Base-by-base conservation (phyloP, 805 yeast species). In the Groenewaldozyma tartarivorans region DNA sequence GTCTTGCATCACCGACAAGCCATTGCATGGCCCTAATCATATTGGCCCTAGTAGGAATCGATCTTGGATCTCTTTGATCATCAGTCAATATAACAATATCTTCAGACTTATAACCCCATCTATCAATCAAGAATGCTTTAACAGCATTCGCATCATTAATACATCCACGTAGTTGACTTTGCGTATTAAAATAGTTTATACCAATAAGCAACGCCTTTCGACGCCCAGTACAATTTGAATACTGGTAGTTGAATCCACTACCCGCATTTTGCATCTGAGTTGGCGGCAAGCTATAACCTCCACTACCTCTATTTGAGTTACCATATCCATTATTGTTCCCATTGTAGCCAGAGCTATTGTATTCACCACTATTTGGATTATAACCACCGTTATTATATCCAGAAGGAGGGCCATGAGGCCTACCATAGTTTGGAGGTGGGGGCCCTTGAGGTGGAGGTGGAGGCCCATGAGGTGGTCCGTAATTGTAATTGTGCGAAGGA, bases 11-110 rank as follows among this genome's bases (percentile, higher is more conserved):
- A 17, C 64, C 65, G 17, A 80, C 88, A 18, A 84, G 69, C 95
- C 95, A 84, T 42, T 72, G 77, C 82, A 82, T 81, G 2, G 87
- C 95, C 33, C 78, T 67, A 17, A 82, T 54, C 57, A 85, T 84
- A 57, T 85, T 84, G 4, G 67, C 75, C 41, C 72, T 65, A 2
- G 84, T 75, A 16, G 95, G 95, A 7, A 77, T 46, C 17, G 59
- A 47, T 24, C 68, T 55, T 16, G 62, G 58, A 44, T 63, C 58
- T 2, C 41, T 26, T 65, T 51, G 66, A 41, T 66, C 71, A 38
- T 66, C 71, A 9, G 68, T 62, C 34, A 66, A 45, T 33, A 67
- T 51, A 6, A 66, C 66, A 50, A 64, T 60, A 35, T 64, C 66
- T 3, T 63, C 66, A 29, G 48, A 45, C 16, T 47, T 48, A 46